phyloP scores from a whole-genome alignment of 75 land plant genomes.

The Azolla pinnata region DNA sequence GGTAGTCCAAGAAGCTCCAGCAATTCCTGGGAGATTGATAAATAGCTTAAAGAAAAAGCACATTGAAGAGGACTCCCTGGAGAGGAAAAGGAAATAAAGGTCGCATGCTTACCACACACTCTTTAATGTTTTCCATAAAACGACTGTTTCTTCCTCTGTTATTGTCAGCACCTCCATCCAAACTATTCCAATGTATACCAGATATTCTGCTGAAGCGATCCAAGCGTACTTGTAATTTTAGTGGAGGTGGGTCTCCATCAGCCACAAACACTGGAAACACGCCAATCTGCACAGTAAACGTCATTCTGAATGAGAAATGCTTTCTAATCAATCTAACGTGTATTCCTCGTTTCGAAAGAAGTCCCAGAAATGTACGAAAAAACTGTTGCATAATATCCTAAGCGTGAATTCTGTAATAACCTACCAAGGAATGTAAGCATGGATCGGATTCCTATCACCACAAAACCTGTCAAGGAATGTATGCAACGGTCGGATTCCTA shows the following conservation, averaged over 20 bases:
- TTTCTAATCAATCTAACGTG: too few relatives aligned
- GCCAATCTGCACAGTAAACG: conserved; percentile 45
- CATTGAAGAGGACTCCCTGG: neutral
- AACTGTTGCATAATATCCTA: too few relatives aligned
- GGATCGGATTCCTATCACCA: too few relatives aligned
- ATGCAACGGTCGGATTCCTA: neutral
- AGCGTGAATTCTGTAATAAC: too few relatives aligned
- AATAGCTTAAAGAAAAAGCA: too few relatives aligned
- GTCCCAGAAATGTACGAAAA: too few relatives aligned
- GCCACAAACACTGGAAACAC: conserved; percentile 73
- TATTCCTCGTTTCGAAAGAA: too few relatives aligned
- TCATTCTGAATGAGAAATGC: too few relatives aligned
- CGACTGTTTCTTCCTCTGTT: conserved; percentile 34
- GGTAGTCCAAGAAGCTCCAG: conserved; percentile 76
- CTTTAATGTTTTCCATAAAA: conserved; percentile 39
- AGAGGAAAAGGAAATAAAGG: neutral
- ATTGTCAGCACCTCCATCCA: conserved; percentile 9
- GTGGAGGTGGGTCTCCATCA: conserved; percentile 59
- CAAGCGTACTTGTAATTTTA: conserved; percentile 49
- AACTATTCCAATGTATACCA: conserved; percentile 27
- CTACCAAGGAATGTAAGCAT: too few relatives aligned
- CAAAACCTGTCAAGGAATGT: too few relatives aligned
- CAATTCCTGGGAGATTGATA: too few relatives aligned
- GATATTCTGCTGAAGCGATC: conserved; percentile 40
- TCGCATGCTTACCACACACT: conserved; percentile 53